These are phyloP conservation scores for Cynanchum wilfordii DNA, from an alignment of 257 asterid species.

Conservation along the genomic window DNA sequence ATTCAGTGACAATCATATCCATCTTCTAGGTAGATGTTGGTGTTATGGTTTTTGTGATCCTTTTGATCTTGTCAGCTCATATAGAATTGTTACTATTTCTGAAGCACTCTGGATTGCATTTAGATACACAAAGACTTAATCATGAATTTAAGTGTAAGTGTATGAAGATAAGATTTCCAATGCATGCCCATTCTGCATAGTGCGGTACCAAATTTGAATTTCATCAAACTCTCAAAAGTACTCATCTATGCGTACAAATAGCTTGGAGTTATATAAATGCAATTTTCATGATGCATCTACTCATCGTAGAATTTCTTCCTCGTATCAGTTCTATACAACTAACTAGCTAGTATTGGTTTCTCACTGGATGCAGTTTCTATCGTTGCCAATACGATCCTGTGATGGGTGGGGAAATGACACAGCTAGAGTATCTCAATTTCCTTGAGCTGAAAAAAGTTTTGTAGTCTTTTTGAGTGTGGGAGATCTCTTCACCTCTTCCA, in stretches of 20 bases:
- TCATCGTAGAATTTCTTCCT: neutral
- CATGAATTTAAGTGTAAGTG: neutral
- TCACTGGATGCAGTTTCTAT: constrained; percentile 52
- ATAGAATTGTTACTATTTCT: neutral
- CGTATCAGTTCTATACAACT: neutral
- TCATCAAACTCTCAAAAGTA: neutral
- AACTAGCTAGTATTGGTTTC: neutral
- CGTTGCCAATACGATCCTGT: constrained; percentile 68
- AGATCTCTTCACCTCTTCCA: neutral
- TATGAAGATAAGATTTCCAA: neutral
- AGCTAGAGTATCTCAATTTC: constrained; percentile 74
- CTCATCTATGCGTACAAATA: neutral
- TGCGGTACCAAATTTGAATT: neutral
- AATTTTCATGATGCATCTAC: neutral
- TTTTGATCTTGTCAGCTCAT: neutral
- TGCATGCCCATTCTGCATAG: neutral
- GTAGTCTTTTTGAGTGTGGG: constrained; percentile 13
- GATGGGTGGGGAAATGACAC: constrained; percentile 85
- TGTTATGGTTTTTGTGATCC: neutral
- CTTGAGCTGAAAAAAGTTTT: constrained; percentile 66
- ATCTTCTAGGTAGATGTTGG: neutral
- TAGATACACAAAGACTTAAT: neutral
- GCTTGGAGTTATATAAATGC: neutral
- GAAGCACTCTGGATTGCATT: neutral
- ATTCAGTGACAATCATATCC: neutral